Percentiles rank a stretch among this genome's conserved stretches.
phyloP scores from a whole-genome alignment of 257 asterid genomes.

The Solanum verrucosum region DNA sequence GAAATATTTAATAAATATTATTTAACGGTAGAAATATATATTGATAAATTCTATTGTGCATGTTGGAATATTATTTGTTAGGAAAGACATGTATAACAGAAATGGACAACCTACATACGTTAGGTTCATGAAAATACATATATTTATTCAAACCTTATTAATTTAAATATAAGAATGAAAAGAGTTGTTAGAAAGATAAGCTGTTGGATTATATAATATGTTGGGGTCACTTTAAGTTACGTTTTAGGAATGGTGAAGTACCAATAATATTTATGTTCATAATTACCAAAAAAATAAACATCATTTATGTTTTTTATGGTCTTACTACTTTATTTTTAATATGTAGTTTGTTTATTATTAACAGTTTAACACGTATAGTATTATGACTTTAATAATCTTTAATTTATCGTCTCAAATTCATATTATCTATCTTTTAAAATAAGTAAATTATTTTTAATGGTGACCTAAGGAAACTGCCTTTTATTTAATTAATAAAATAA shows the following conservation, averaged over 20 bases:
- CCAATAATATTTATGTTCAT: neutral
- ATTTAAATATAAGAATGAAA: neutral
- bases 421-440: neutral
- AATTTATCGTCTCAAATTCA: neutral
- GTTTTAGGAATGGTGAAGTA: neutral
- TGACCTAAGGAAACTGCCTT: neutral
- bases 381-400: neutral
- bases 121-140: neutral
- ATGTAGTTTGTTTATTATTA: neutral
- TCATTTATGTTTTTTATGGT: neutral
- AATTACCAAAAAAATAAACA: neutral
- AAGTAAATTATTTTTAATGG: neutral
- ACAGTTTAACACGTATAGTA: neutral
- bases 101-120: neutral
- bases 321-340: neutral
- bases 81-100: neutral
- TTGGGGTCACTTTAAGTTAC: neutral
- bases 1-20: neutral
- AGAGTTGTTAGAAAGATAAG: neutral
- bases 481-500: too few species aligned
- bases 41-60: neutral
- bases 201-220: neutral
- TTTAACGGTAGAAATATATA: neutral
- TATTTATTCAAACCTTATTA: neutral
- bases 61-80: neutral